phyloP scores from a whole-genome alignment of 1,139 yeast species.

The Yamadazyma pseudoaaseri region DNA sequence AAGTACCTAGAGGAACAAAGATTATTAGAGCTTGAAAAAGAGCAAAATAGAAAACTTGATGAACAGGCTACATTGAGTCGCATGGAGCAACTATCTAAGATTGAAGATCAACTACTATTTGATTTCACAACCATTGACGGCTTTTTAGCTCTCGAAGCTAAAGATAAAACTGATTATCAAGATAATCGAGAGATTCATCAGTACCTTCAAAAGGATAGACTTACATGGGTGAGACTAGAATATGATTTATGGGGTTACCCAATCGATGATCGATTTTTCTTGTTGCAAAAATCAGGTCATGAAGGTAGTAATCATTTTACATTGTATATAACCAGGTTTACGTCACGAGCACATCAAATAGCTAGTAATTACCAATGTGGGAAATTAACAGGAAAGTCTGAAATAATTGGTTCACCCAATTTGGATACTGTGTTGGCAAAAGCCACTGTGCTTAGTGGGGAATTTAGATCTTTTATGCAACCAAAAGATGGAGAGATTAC shows the following conservation, averaged over 20 bases:
- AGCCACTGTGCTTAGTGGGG: slow-evolving; percentile 15
- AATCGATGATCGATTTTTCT: slow-evolving; percentile 16
- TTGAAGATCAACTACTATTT: slow-evolving; percentile 16
- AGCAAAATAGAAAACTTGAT: slow-evolving; percentile 16
- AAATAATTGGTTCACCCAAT: slow-evolving; percentile 14
- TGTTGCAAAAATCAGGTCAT: slow-evolving; percentile 14
- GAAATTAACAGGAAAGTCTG: slow-evolving; percentile 9
- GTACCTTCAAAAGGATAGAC: slow-evolving; percentile 15
- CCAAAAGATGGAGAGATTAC: slow-evolving; percentile 10
- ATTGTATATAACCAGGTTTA: slow-evolving; percentile 17
- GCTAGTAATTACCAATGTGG: slow-evolving; percentile 15
- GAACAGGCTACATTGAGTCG: slow-evolving; percentile 16
- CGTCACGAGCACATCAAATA: slow-evolving; percentile 12
- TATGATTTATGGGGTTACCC: slow-evolving; percentile 34
- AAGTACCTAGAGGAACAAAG: slow-evolving; percentile 15
- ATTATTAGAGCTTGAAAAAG: slow-evolving; percentile 15
- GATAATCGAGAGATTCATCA: slow-evolving; percentile 13
- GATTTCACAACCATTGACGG: slow-evolving; percentile 33
- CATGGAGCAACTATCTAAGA: slow-evolving; percentile 15
- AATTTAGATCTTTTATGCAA: slow-evolving; percentile 1
- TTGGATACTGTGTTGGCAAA: slow-evolving; percentile 19
- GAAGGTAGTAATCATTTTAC: slow-evolving; percentile 13
- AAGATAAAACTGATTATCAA: slow-evolving; percentile 14
- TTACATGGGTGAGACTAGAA: slow-evolving; percentile 31
- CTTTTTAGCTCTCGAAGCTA: slow-evolving; percentile 23